Evolutionary conservation across 2,329 filamentous ascomycete genomes (phyloP), one percentile per base, ranked within the genome.

Genomic region (Colletotrichum incanum): DNA sequence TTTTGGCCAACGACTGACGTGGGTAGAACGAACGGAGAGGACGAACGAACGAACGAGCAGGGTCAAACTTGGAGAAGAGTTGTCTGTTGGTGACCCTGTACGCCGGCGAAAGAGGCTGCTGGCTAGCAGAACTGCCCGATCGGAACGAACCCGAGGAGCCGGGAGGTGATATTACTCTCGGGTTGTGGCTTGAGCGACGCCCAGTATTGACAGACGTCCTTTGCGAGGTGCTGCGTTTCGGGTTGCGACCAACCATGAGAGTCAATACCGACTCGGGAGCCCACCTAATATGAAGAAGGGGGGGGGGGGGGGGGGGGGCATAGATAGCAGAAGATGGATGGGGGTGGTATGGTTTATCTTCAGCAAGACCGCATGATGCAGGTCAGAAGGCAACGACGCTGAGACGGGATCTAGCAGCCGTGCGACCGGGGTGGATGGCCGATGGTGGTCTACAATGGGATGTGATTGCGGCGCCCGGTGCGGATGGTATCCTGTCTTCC

Each of bases 341-440:
- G 41, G 23, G 45, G 54, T 65, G 43, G 37, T 59, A 45, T 47
- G 62, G 11, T 54, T 58, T 65, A 56, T 72, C 59, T 64, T 65
- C 28, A 64, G 59, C 61, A 66, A n/a, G 61, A 55, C 66, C 66
- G 60, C 67, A 73, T 73, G 47, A 67, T 62, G 71, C 61, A 71
- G 49, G 61, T 61, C 49, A 71, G 56, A n/a, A 71, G 55, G 56
- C 45, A 63, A 34, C 45, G 26, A 54, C 39, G 59, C 39, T 68
- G 37, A 43, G 64, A 49, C 26, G 65, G 56, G 37, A 67, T 54
- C 47, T 62, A 26, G 50, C 56, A 67, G 68, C 67, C 47, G 64
- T 67, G 64, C 58, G 50, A 50, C 43, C 41, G 52, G 14, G 39
- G 47, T 37, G 37, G 62, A 34, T 55, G 37, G 69, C 39, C 47